Evolutionary conservation across 495 filamentous ascomycete species (phyloP).

Genomic region (Penicillium goetzii): DNA sequence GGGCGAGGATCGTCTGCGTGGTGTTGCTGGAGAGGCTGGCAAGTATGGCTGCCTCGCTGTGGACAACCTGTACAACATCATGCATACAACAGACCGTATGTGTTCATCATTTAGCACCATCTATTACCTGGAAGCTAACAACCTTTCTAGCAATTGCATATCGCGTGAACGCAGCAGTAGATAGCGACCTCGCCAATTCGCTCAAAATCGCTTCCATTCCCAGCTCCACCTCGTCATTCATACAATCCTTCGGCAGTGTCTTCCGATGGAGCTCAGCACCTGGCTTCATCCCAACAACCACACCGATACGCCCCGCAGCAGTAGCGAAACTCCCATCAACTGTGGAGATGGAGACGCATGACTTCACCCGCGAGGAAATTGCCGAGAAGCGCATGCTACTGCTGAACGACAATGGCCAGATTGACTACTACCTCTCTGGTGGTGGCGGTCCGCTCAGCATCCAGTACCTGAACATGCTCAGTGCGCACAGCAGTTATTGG

Average conservation of each 20-base stretch:
- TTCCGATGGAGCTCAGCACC: slow-evolving; percentile 55
- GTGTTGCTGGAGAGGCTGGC: slow-evolving; percentile 74
- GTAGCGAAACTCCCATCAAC: slow-evolving; percentile 77
- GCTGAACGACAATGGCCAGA: slow-evolving; percentile 93
- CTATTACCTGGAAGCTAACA: slow-evolving; percentile 47
- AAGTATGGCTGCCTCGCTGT: slow-evolving; percentile 89
- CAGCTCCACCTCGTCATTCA: slow-evolving; percentile 66
- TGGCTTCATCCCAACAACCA: slow-evolving; percentile 22
- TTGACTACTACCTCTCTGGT: slow-evolving; percentile 84
- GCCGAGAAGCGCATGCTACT: slow-evolving; percentile 86
- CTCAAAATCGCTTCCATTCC: slow-evolving; percentile 81
- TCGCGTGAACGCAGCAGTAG: slow-evolving; percentile 86
- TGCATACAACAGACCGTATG: slow-evolving; percentile 65
- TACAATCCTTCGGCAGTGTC: slow-evolving; percentile 65
- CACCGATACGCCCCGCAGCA: slow-evolving; percentile 43
- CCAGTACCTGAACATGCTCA: slow-evolving; percentile 96
- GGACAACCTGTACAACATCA: slow-evolving; percentile 95
- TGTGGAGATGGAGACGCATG: slow-evolving; percentile 92
- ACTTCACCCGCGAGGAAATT: slow-evolving; percentile 90
- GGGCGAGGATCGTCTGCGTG: slow-evolving; percentile 61
- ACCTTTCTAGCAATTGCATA: slow-evolving; percentile 73
- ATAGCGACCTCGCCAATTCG: slow-evolving; percentile 73
- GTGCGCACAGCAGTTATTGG: slow-evolving; percentile 97
- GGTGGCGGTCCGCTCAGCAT: slow-evolving; percentile 84
- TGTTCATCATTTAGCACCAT: not conserved